A percentile compares a stretch with the other conserved stretches of the same genome.
phyloP scores from a whole-genome alignment of 139 green algal genomes.

The Coelastrella sp. region DNA sequence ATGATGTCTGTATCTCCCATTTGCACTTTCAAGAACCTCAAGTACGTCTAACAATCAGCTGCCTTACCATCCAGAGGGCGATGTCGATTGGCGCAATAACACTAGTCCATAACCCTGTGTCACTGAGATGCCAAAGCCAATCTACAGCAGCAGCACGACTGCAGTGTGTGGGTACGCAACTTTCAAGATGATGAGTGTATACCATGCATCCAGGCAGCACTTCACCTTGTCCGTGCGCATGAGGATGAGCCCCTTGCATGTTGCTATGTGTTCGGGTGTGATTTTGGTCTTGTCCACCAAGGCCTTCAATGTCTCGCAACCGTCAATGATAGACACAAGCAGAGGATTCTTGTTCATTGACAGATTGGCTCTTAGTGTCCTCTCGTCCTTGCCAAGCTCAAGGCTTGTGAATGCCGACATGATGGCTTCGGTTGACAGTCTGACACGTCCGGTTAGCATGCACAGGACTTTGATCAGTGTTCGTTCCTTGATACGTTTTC shows the following conservation, averaged over 20 bases:
- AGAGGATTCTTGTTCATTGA: slow-evolving; percentile 62
- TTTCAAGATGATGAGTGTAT: too few species aligned
- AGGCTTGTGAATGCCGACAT: slow-evolving; percentile 26
- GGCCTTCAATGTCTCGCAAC: slow-evolving; percentile 59
- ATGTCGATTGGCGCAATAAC: slow-evolving; percentile 50
- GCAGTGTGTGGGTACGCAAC: not conserved
- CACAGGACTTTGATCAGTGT: not conserved
- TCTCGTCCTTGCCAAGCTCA: slow-evolving; percentile 34
- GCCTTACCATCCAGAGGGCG: slow-evolving; percentile 57
- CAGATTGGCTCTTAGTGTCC: slow-evolving; percentile 2
- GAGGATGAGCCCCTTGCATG: slow-evolving; percentile 56
- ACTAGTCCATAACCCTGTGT: slow-evolving; percentile 69
- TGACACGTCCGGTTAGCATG: not conserved
- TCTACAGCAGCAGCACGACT: slow-evolving; percentile 47
- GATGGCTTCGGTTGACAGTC: not conserved
- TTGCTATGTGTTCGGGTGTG: slow-evolving; percentile 41
- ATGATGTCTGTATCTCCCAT: too few species aligned
- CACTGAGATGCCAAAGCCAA: slow-evolving; percentile 70
- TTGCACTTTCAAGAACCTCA: not conserved
- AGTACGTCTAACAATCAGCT: not conserved
- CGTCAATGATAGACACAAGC: slow-evolving; percentile 67
- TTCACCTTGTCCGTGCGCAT: slow-evolving; percentile 70
- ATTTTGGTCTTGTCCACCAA: slow-evolving; percentile 53
- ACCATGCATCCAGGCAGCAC: too few species aligned
- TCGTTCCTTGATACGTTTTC: not conserved